Conservation (phyloP, 2,329 filamentous ascomycete genomes). For the Aureobasidium sp. region DNA sequence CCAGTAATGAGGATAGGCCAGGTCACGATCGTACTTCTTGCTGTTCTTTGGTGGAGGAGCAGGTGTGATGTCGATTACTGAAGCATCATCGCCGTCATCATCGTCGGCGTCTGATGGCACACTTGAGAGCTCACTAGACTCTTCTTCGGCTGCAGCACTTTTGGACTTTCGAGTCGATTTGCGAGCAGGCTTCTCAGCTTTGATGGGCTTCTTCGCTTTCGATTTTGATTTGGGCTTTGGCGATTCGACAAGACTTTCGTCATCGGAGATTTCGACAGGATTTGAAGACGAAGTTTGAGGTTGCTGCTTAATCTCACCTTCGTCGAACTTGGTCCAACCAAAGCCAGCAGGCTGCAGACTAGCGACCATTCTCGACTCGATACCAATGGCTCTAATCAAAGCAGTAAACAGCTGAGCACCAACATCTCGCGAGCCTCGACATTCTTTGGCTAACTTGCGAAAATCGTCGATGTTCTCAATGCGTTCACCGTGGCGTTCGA, state of each 20-base stretch:
- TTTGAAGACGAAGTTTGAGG: conserved; percentile 1
- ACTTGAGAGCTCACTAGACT: conserved; percentile 34
- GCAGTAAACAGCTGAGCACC: conserved; percentile 87
- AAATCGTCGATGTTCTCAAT: conserved; percentile 62
- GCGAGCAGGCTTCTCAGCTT: conserved; percentile 17
- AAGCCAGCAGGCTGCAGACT: conserved; percentile 83
- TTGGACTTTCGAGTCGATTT: conserved; percentile 24
- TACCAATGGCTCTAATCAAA: conserved; percentile 66
- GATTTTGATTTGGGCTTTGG: conserved; percentile 6
- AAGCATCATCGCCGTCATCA: conserved; percentile 32
- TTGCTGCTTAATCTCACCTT: conserved; percentile 48
- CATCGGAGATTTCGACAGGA: conserved; percentile 11
- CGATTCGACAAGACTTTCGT: conserved; percentile 11
- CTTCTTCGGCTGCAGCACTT: conserved; percentile 41
- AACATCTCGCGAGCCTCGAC: conserved; percentile 76
- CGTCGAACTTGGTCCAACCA: conserved; percentile 82
- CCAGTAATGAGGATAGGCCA: conserved; percentile 88
- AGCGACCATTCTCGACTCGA: conserved; percentile 76
- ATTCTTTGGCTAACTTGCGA: conserved; percentile 56
- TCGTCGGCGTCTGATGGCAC: conserved; percentile 35
- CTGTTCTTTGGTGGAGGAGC: conserved; percentile 33
- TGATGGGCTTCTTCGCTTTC: conserved; percentile 12
- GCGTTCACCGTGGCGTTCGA: conserved; percentile 64
- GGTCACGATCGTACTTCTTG: conserved; percentile 61
- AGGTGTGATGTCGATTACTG: conserved; percentile 49